phyloP scores from a whole-genome alignment of 192 early-diverging fungal species.

The Geranomyces variabilis region DNA sequence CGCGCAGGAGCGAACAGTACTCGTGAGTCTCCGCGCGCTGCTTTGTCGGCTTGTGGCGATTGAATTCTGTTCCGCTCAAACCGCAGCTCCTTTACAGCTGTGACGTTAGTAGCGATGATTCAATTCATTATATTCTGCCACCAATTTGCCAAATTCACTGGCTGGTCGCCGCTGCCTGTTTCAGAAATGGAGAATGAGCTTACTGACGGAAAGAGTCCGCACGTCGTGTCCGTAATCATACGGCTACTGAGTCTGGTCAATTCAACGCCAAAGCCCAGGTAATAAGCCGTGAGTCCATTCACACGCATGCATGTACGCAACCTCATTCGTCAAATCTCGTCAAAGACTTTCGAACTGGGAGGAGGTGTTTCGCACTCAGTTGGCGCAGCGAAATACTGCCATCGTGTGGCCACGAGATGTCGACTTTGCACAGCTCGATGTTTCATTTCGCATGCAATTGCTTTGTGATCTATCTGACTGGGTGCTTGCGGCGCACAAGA shows the following conservation, averaged over 20 bases:
- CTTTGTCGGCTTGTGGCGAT: neutral
- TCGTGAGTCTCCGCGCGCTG: neutral
- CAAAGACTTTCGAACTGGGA: conserved; percentile 8
- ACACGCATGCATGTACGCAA: neutral
- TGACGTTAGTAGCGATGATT: neutral
- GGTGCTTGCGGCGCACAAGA: conserved; percentile 4
- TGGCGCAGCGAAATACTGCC: neutral
- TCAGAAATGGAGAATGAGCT: conserved; percentile 1
- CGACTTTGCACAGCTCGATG: neutral
- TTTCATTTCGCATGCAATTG: neutral
- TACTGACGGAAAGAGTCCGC: neutral
- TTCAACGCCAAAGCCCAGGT: neutral
- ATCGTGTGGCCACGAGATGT: conserved; percentile 7
- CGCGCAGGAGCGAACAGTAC: neutral
- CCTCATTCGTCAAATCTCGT: neutral
- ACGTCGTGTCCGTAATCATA: conserved; percentile 7
- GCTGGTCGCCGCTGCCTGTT: neutral
- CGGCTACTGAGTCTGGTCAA: neutral
- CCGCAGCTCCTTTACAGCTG: neutral
- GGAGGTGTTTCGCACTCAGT: neutral
- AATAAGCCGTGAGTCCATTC: neutral
- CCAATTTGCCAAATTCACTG: neutral
- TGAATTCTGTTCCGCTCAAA: neutral
- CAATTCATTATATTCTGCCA: conserved; percentile 14
- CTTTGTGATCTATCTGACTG: conserved; percentile 11